These are phyloP conservation scores for Suillus luteus DNA, from an alignment of 768 basidiomycete species.

Conservation along the genomic window DNA sequence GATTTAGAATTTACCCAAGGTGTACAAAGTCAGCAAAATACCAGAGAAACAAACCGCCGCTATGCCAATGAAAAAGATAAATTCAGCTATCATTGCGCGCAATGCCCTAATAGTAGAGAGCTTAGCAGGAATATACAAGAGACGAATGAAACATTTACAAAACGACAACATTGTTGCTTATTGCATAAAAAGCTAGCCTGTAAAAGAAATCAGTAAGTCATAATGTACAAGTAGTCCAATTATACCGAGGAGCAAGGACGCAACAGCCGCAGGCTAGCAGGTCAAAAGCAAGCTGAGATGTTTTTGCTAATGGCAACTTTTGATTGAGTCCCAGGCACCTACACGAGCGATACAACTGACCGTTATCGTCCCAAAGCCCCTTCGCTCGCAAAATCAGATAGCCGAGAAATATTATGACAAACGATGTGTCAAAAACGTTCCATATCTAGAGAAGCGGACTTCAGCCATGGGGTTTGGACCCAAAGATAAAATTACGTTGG, in stretches of 20 bases:
- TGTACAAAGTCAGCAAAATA: constrained; percentile 56
- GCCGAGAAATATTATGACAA: constrained; percentile 65
- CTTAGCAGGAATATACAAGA: constrained; percentile 13
- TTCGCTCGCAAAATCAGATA: constrained; percentile 68
- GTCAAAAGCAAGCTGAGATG: constrained; percentile 73
- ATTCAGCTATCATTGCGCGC: constrained; percentile 80
- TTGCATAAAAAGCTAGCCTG: constrained; percentile 77
- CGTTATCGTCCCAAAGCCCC: constrained; percentile 56
- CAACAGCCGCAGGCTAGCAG: constrained; percentile 83
- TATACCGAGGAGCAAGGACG: constrained; percentile 78
- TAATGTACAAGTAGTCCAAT: neutral
- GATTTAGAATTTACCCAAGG: constrained; percentile 40
- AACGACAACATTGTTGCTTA: constrained; percentile 78
- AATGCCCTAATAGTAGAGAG: constrained; percentile 53
- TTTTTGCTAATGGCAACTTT: constrained; percentile 34
- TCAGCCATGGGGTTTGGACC: constrained; percentile 6
- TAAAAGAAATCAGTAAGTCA: constrained; percentile 6
- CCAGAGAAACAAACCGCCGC: constrained; percentile 84
- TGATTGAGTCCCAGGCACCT: constrained; percentile 3
- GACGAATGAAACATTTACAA: constrained; percentile 44
- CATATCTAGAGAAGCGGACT: constrained; percentile 60
- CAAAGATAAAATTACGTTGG: constrained; percentile 56
- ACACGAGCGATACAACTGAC: constrained; percentile 36
- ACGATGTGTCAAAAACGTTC: constrained; percentile 86
- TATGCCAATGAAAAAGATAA: constrained; percentile 76